Evolutionary conservation across 768 basidiomycete genomes (phyloP).

Genomic region (Xerocomellus amylosporus): DNA sequence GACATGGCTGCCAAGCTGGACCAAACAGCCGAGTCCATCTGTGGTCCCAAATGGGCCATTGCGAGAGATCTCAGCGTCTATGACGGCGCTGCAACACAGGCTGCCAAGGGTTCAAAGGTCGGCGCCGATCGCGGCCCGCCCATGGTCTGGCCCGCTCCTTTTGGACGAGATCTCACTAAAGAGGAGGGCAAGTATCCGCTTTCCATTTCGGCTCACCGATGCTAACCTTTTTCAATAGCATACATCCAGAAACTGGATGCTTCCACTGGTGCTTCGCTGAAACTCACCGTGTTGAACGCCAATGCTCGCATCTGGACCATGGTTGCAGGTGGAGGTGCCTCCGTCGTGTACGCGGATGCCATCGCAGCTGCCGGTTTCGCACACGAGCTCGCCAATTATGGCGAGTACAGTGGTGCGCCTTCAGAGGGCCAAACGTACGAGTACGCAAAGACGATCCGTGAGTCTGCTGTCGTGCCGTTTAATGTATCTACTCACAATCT

Average conservation of each 20-base stretch:
- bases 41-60: slow-evolving; percentile 98
- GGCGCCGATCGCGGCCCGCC: slow-evolving; percentile 94
- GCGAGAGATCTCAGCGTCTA: slow-evolving; percentile 86
- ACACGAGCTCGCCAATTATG: slow-evolving; percentile 98
- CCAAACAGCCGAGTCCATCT: slow-evolving; percentile 97
- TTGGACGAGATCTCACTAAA: slow-evolving; percentile 96
- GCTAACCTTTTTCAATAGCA: slow-evolving; percentile 39
- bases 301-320: slow-evolving; percentile 99
- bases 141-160: slow-evolving; percentile 95
- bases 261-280: slow-evolving; percentile 96
- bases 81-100: slow-evolving; percentile 41
- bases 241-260: slow-evolving; percentile 98
- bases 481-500: background rate
- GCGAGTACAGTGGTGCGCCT: slow-evolving; percentile 98
- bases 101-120: slow-evolving; percentile 46
- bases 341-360: slow-evolving; percentile 68
- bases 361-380: slow-evolving; percentile 93
- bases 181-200: slow-evolving; percentile 55
- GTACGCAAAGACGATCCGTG: slow-evolving; percentile 97
- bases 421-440: slow-evolving; percentile 99
- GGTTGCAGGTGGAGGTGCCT: slow-evolving; percentile 96
- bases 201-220: background rate
- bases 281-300: slow-evolving; percentile 93
- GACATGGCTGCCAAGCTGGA: slow-evolving; percentile 99
- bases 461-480: slow-evolving; percentile 29